These are phyloP conservation scores for Globisporangium paroecandrum DNA, from an alignment of 352 stramenopile genomes.

Conservation along the genomic window DNA sequence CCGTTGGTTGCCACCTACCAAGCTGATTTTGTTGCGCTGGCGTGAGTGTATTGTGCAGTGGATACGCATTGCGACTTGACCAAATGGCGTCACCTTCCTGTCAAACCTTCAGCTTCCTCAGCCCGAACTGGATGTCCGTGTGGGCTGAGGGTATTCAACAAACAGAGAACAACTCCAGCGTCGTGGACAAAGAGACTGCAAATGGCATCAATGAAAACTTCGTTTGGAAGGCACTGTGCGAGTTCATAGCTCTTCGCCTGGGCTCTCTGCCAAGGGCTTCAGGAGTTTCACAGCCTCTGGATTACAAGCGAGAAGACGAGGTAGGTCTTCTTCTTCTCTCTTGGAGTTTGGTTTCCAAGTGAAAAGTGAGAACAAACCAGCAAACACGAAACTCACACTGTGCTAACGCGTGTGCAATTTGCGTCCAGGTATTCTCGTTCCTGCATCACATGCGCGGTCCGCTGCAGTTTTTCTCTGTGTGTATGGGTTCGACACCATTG, in stretches of 20 bases:
- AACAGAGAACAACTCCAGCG: background rate
- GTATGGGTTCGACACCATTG: slow-evolving; percentile 20
- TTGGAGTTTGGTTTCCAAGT: background rate
- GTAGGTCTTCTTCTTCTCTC: slow-evolving; percentile 14
- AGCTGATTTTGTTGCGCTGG: background rate
- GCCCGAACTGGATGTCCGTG: slow-evolving; percentile 20
- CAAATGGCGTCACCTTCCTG: slow-evolving; percentile 28
- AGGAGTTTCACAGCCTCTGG: background rate
- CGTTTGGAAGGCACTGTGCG: slow-evolving; percentile 28
- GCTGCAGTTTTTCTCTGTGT: slow-evolving; percentile 32
- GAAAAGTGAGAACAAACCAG: too few relatives aligned
- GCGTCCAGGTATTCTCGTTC: slow-evolving; percentile 24
- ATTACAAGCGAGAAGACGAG: slow-evolving; percentile 47
- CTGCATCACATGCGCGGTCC: slow-evolving; percentile 31
- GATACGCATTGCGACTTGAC: slow-evolving; percentile 30
- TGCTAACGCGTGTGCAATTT: background rate
- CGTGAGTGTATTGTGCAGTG: slow-evolving; percentile 12
- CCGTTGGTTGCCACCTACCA: background rate
- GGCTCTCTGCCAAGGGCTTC: background rate
- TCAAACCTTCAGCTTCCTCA: slow-evolving; percentile 30
- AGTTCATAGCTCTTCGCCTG: slow-evolving; percentile 27
- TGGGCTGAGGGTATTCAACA: background rate
- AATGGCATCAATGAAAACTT: slow-evolving; percentile 10
- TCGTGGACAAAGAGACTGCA: background rate
- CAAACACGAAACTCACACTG: background rate